Conservation (phyloP, 345 rosid species). For the Melaleuca quinquenervia region DNA sequence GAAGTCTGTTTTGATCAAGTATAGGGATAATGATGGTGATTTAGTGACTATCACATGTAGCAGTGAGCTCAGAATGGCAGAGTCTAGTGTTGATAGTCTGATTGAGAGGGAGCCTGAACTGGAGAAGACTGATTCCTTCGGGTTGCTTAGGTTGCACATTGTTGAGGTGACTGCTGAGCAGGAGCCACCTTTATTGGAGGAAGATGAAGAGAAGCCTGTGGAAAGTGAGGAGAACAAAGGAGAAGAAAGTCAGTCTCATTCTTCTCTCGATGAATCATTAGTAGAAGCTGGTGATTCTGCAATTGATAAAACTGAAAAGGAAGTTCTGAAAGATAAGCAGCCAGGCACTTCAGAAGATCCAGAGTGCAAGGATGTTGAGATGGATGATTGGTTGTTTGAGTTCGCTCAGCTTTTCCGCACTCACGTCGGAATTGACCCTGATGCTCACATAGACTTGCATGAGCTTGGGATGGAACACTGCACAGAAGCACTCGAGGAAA, state of each 20-base stretch:
- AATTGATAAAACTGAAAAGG: conserved; percentile 35
- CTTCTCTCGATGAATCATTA: conserved; percentile 41
- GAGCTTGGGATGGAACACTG: conserved; percentile 99
- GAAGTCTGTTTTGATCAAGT: conserved; percentile 77
- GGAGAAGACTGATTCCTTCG: conserved; percentile 35
- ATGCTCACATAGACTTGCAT: conserved; percentile 89
- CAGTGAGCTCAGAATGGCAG: conserved; percentile 72
- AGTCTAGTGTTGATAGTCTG: conserved; percentile 44
- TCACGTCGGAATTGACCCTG: conserved; percentile 88
- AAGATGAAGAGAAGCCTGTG: conserved; percentile 64
- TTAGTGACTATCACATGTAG: conserved; percentile 80
- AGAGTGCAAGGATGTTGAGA: conserved; percentile 76
- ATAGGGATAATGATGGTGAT: conserved; percentile 86
- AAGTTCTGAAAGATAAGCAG: conserved; percentile 45
- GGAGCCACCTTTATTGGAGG: conserved; percentile 65
- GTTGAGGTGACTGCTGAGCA: conserved; percentile 93
- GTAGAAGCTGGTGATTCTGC: conserved; percentile 40
- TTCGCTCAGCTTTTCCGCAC: conserved; percentile 93
- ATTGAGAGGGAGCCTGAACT: conserved; percentile 48
- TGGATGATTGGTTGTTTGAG: conserved; percentile 97
- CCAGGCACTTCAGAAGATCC: conserved; percentile 46
- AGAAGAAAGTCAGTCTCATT: conserved; percentile 37
- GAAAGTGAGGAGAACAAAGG: conserved; percentile 45
- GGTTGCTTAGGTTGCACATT: conserved; percentile 78
- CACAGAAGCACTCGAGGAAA: conserved; percentile 93